These are phyloP conservation scores for Fusarium sp. DNA, from an alignment of 2,329 filamentous ascomycete species.

Conservation along the genomic window DNA sequence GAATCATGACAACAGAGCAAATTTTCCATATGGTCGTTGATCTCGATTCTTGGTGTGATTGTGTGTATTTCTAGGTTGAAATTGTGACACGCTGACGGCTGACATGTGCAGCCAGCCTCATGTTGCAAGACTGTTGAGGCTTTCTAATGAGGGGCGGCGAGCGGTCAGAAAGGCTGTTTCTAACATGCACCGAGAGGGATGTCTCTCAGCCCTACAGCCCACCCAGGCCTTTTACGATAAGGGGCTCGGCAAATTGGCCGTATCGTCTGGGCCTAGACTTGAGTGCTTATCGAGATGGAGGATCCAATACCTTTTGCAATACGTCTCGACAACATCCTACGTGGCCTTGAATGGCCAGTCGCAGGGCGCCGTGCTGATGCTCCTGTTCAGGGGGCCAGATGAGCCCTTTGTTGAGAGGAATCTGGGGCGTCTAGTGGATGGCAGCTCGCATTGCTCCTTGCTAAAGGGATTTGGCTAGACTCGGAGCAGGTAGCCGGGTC, in stretches of 20 bases:
- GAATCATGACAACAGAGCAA: slow-evolving; percentile 38
- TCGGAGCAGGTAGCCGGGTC: slow-evolving; percentile 27
- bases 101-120: background rate
- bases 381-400: slow-evolving; percentile 26
- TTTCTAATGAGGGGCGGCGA: slow-evolving; percentile 26
- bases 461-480: slow-evolving; percentile 22
- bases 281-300: slow-evolving; percentile 1
- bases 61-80: background rate
- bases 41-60: slow-evolving; percentile 7
- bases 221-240: slow-evolving; percentile 11
- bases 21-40: slow-evolving; percentile 28
- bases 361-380: background rate
- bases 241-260: background rate
- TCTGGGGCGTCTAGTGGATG: slow-evolving; percentile 20
- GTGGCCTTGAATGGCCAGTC: slow-evolving; percentile 8
- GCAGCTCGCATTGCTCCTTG: slow-evolving; percentile 7
- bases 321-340: background rate
- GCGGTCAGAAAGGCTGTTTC: slow-evolving; percentile 31
- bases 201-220: slow-evolving; percentile 42
- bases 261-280: background rate
- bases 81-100: slow-evolving; percentile 13
- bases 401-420: slow-evolving; percentile 5
- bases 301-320: background rate
- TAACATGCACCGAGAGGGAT: slow-evolving; percentile 16
- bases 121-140: slow-evolving; percentile 14